Base-by-base conservation (phyloP, 2,329 filamentous ascomycete species). In the Fusarium subglutinans region DNA sequence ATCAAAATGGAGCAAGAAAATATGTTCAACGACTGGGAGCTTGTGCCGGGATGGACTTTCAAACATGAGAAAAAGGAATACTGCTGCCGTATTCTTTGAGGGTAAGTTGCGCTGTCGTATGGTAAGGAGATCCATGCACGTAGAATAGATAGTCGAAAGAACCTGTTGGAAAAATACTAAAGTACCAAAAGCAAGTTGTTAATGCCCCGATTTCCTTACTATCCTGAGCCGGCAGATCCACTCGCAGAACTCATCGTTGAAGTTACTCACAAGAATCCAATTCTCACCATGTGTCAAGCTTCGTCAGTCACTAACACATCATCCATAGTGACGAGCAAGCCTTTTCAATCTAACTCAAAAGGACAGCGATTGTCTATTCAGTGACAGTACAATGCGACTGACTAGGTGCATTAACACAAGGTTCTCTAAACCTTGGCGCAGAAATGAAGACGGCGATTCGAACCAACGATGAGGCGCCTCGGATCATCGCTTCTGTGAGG, bases 241-340 rank as follows among this genome's bases (percentile, higher is more conserved):
- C 18, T 13, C 12, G 24, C 12, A 20, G 8, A 45, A 45, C 18
- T 18, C 15, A 38, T 18, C 37, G 17, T 38, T 18, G 5, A 38
- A 38, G 8, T 38, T 38, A 38, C 9, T 18, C 0, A 37, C 9
- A 37, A 18, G 33, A 17, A 38, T 38, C 18, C 10, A 38, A 18
- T 38, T 20, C 37, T 20, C 10, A 0, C 37, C 37, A 38, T 38
- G 5, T 20, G 37, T 12, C 37, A 12, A 38, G 10, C 18, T 38
- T 11, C 4, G 18, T 1, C 18, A 20, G 1, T 38, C 37, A 12
- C 10, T 12, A 4, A 11, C 5, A 8, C 2, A 38, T 1, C 10
- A 38, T 35, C 18, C 37, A 38, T 20, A 18, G 10, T 38, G 10
- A 3, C 1, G 18, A 38, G 37, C 6, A 38, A 38, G 18, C 10